phyloP scores from a whole-genome alignment of 257 asterid species.

The Solanum tacnaense region DNA sequence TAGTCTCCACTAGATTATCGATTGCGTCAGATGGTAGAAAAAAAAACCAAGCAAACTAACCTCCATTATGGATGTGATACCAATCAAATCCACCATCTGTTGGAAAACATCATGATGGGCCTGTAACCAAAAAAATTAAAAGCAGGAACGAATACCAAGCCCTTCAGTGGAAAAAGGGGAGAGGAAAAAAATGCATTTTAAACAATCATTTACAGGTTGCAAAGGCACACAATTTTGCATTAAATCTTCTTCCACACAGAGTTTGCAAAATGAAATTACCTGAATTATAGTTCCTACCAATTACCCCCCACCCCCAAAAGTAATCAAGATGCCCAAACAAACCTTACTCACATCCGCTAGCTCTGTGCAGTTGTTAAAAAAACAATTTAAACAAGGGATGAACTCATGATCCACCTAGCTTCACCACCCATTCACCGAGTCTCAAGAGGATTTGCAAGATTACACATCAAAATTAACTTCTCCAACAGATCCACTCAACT shows the following conservation, averaged over 20 bases:
- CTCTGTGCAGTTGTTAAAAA: not conserved
- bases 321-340: not conserved
- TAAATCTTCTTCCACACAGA: not conserved
- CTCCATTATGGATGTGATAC: constrained; percentile 98
- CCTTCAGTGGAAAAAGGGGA: not conserved
- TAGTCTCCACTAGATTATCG: not conserved
- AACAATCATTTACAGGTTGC: not conserved
- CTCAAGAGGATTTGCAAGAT: not conserved
- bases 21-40: not conserved
- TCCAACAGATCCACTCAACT: not conserved
- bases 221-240: not conserved
- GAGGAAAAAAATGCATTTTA: not conserved
- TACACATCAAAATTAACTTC: not conserved
- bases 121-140: constrained; percentile 22
- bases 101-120: constrained; percentile 78
- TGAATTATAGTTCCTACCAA: not conserved
- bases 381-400: not conserved
- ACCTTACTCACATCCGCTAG: not conserved
- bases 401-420: not conserved
- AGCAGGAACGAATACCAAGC: not conserved
- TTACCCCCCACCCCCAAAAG: not conserved
- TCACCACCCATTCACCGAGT: not conserved
- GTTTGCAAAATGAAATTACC: not conserved
- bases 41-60: constrained; percentile 28
- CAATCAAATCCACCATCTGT: constrained; percentile 94